phyloP scores from a whole-genome alignment of 1,284 basidiomycete species.

The Ceratobasidium sp. region DNA sequence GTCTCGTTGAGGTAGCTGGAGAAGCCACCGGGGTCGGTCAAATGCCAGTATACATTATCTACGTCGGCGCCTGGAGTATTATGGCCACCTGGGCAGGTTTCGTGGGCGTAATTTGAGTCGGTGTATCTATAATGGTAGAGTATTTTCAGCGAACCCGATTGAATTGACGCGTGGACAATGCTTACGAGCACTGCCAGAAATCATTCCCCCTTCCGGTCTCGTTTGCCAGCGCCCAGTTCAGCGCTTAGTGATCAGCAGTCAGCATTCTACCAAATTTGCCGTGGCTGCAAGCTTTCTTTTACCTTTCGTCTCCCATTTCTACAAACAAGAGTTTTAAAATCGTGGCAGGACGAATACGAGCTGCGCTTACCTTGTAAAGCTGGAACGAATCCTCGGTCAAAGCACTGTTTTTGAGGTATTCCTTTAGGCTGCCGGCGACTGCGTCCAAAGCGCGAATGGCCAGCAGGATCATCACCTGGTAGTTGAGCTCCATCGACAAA shows the following conservation, averaged over 20 bases:
- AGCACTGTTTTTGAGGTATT: constrained; percentile 30
- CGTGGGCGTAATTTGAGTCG: constrained; percentile 13
- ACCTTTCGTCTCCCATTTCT: constrained; percentile 41
- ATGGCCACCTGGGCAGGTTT: constrained; percentile 33
- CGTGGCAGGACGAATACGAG: background rate
- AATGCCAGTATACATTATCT: constrained; percentile 23
- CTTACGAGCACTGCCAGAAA: constrained; percentile 35
- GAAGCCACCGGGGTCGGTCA: constrained; percentile 26
- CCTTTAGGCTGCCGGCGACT: constrained; percentile 15
- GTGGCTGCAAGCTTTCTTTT: background rate
- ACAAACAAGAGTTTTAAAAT: background rate
- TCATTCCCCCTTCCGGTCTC: constrained; percentile 33
- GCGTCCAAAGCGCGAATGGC: constrained; percentile 32
- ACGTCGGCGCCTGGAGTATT: constrained; percentile 32
- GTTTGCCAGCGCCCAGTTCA: constrained; percentile 37
- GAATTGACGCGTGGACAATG: background rate
- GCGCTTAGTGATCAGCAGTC: background rate
- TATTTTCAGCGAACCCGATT: background rate
- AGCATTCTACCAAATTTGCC: background rate
- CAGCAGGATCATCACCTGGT: constrained; percentile 36
- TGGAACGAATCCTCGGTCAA: constrained; percentile 31
- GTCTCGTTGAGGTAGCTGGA: constrained; percentile 19
- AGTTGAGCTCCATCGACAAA: constrained; percentile 22
- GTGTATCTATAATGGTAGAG: background rate
- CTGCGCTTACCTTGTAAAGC: constrained; percentile 20